Conservation (phyloP, 495 filamentous ascomycete genomes). For the Bathelium albidoporum region DNA sequence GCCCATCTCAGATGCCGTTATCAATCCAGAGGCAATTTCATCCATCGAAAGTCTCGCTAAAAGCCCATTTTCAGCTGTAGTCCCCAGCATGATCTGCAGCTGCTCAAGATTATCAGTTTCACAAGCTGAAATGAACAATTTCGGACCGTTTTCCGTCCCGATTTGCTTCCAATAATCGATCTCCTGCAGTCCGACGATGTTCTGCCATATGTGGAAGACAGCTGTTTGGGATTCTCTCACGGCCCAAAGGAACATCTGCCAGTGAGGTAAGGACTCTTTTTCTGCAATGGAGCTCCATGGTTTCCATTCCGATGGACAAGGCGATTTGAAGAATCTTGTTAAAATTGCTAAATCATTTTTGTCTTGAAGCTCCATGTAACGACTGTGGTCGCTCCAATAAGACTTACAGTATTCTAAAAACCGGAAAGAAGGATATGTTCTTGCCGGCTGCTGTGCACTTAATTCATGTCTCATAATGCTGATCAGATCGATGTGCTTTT, state of each 20-base stretch:
- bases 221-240: conserved; percentile 10
- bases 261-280: conserved; percentile 9
- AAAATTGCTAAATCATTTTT: neutral
- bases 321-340: too few relatives aligned
- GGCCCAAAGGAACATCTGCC: conserved; percentile 14
- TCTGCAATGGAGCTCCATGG: conserved; percentile 10
- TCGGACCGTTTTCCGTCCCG: neutral
- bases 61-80: neutral
- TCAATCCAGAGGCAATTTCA: neutral
- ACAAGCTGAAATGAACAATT: neutral
- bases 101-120: neutral
- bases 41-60: neutral
- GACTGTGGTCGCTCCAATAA: neutral
- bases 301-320: too few relatives aligned
- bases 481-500: neutral
- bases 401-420: neutral
- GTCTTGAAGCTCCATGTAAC: neutral
- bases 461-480: neutral
- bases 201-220: conserved; percentile 11
- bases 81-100: neutral
- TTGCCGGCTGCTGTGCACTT: neutral
- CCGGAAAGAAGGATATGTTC: neutral
- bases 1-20: conserved; percentile 9
- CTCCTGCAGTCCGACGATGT: neutral
- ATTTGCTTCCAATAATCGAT: neutral